Percentiles rank a stretch among this genome's conserved stretches.
Conservation (phyloP, 495 filamentous ascomycete species). For the Clohesyomyces aquaticus region DNA sequence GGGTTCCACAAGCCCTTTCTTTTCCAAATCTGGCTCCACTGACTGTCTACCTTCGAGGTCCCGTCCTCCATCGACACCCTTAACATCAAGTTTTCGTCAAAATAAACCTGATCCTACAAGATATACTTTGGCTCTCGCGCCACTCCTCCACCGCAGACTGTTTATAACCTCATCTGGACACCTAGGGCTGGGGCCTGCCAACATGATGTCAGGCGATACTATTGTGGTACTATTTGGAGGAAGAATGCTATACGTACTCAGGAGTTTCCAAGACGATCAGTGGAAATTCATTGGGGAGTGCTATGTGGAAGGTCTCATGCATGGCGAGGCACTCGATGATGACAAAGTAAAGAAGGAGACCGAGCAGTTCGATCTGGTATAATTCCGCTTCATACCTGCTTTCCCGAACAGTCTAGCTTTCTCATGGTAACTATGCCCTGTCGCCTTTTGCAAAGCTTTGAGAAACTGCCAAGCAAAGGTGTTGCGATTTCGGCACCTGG, state of each 20-base stretch:
- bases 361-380: constrained; percentile 15
- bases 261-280: neutral
- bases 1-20: neutral
- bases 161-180: constrained; percentile 10
- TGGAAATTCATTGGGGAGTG: constrained; percentile 15
- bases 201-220: constrained; percentile 16
- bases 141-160: constrained; percentile 3
- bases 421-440: too few relatives aligned
- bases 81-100: too few relatives aligned
- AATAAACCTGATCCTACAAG: constrained; percentile 6
- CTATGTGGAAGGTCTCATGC: constrained; percentile 11
- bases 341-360: constrained; percentile 3
- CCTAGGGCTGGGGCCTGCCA: constrained; percentile 16
- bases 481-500: too few relatives aligned
- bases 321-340: neutral
- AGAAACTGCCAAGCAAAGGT: too few relatives aligned
- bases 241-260: constrained; percentile 8
- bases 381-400: too few relatives aligned
- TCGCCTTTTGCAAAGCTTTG: too few relatives aligned
- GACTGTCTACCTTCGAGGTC: neutral
- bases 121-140: constrained; percentile 1
- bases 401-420: too few relatives aligned
- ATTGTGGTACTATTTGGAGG: constrained; percentile 12
- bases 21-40: too few relatives aligned
- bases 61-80: neutral